A percentile compares a stretch with the other conserved stretches of the same genome.
phyloP scores from a whole-genome alignment of 768 basidiomycete genomes.

The Phanerochaete sordida region DNA sequence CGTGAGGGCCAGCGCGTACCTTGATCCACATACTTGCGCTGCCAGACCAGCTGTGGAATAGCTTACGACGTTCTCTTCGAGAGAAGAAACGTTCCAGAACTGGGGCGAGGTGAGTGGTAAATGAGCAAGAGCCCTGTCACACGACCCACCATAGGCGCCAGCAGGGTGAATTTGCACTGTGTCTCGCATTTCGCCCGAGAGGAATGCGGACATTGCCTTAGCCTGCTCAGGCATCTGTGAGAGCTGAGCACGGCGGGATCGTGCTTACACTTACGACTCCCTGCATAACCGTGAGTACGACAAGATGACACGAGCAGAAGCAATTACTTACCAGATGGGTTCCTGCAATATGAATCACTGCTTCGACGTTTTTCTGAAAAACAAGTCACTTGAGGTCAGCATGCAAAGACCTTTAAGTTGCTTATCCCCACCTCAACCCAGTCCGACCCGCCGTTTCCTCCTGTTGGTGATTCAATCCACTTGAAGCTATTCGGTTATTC shows the following conservation, averaged over 20 bases:
- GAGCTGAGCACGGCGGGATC: neutral
- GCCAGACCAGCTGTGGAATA: conserved; percentile 95
- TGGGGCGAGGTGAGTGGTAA: conserved; percentile 21
- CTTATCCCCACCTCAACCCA: conserved; percentile 83
- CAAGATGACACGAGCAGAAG: neutral
- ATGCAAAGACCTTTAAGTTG: neutral
- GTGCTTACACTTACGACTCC: conserved; percentile 57
- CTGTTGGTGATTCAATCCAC: conserved; percentile 90
- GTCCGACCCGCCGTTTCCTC: conserved; percentile 75
- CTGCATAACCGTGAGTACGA: conserved; percentile 30
- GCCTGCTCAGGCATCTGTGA: conserved; percentile 41
- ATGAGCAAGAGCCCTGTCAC: neutral
- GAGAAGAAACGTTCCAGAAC: conserved; percentile 90
- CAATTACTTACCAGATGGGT: conserved; percentile 76
- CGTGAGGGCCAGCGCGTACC: conserved; percentile 35
- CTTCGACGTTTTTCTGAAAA: conserved; percentile 77
- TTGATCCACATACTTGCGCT: conserved; percentile 94
- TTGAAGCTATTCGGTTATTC: conserved; percentile 57
- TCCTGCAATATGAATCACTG: conserved; percentile 81
- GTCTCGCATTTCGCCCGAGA: conserved; percentile 95
- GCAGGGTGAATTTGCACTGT: conserved; percentile 84
- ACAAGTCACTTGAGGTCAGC: neutral
- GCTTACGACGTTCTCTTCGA: conserved; percentile 76
- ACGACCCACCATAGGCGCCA: conserved; percentile 61
- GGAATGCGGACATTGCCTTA: conserved; percentile 93